Percentiles rank a stretch among this genome's conserved stretches.
Conservation (phyloP, 805 yeast species). For the Saturnispora saitoi region DNA sequence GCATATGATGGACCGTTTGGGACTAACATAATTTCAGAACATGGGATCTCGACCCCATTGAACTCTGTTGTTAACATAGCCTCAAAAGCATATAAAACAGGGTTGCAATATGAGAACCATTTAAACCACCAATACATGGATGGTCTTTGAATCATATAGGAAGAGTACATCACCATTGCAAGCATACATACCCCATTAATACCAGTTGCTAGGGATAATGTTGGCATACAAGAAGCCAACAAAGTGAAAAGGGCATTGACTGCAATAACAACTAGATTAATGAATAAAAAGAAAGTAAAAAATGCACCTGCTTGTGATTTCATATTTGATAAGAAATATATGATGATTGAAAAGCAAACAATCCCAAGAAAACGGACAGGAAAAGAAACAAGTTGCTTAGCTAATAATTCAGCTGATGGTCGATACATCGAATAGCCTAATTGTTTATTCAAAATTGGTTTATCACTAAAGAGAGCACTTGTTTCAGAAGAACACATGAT, state of each 20-base stretch:
- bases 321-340: conserved; percentile 46
- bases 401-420: conserved; percentile 58
- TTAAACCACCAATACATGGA: conserved; percentile 56
- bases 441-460: conserved; percentile 58
- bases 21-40: conserved; percentile 34
- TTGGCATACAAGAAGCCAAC: conserved; percentile 42
- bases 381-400: conserved; percentile 47
- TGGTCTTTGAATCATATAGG: conserved; percentile 52
- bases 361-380: conserved; percentile 48
- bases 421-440: conserved; percentile 54
- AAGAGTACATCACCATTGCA: conserved; percentile 48
- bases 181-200: conserved; percentile 49
- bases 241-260: conserved; percentile 46
- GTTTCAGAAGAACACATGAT: conserved; percentile 56
- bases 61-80: conserved; percentile 51
- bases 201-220: conserved; percentile 50
- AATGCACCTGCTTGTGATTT: conserved; percentile 46
- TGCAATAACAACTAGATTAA: conserved; percentile 41
- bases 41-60: conserved; percentile 42
- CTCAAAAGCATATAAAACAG: conserved; percentile 42
- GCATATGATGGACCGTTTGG: conserved; percentile 52
- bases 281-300: conserved; percentile 40
- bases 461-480: conserved; percentile 46
- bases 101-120: conserved; percentile 45
- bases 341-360: conserved; percentile 35